phyloP scores from a whole-genome alignment of 192 early-diverging fungal species.

The Coemansia sp. region DNA sequence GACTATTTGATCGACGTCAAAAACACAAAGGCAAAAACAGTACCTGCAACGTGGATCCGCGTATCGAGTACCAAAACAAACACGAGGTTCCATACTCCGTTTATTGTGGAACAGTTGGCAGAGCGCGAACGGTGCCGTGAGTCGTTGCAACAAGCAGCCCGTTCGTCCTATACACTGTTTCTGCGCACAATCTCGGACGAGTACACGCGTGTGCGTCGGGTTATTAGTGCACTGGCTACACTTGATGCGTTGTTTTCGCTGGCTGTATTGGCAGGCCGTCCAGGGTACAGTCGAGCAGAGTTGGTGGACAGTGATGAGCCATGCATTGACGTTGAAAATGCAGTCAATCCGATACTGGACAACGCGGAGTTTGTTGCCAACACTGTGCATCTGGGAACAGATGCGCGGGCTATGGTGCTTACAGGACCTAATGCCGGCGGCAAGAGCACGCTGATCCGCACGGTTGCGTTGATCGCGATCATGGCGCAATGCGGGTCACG shows the following conservation, averaged over 20 bases:
- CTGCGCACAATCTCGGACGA: conserved; percentile 58
- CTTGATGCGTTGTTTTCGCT: conserved; percentile 64
- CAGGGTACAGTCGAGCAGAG: conserved; percentile 87
- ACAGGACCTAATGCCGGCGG: conserved; percentile 99
- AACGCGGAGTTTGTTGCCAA: conserved; percentile 87
- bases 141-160: conserved; percentile 63
- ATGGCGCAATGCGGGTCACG: conserved; percentile 96
- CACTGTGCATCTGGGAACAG: conserved; percentile 65
- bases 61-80: conserved; percentile 54
- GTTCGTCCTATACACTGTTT: conserved; percentile 66
- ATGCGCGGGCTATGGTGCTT: conserved; percentile 70
- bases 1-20: conserved; percentile 80
- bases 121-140: conserved; percentile 63
- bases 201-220: conserved; percentile 62
- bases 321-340: conserved; percentile 76
- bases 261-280: conserved; percentile 76
- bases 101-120: conserved; percentile 61
- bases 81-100: conserved; percentile 34
- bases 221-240: conserved; percentile 64
- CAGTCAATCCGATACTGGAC: conserved; percentile 65
- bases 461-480: conserved; percentile 86
- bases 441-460: conserved; percentile 92
- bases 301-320: conserved; percentile 64
- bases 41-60: conserved; percentile 74
- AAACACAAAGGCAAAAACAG: conserved; percentile 53